Base-by-base conservation (phyloP, 2,329 filamentous ascomycete species). In the Diaporthe sp. region DNA sequence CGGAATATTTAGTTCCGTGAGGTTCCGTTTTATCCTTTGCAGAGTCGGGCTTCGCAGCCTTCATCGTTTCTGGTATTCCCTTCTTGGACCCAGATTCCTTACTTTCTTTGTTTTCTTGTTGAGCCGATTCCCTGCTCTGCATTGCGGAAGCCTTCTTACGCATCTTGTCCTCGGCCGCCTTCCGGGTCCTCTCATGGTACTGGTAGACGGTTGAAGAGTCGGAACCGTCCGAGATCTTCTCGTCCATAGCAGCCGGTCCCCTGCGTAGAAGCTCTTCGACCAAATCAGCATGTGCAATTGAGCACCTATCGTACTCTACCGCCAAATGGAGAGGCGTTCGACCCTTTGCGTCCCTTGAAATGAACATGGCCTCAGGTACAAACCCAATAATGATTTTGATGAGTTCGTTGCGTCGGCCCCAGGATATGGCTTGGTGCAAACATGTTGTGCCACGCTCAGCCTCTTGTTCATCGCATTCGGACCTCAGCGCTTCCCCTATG, bases 261-360 rank as follows among this genome's bases (percentile, higher is more conserved):
- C 15, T 35, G 9, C 22, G 10, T 30, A 70, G n/a, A 25, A 70
- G 47, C 30, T 19, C 25, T 32, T 55, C 17, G 15, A 70, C 66
- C 13, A 70, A 32, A 4, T n/a, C 32, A 2, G 8, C 10, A 6
- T 70, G 66, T 1, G 15, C 12, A 27, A n/a, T 37, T 12, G 12
- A 15, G 15, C 66, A 12, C 1, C 30, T 5, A 19, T 42, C 6
- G 51, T 70, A 70, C 37, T 70, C 61, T 4, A 76, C 77, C 8
- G 77, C 77, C 39, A 78, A 15, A 55, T 78, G 77, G 10, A 78
- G 75, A 10, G 77, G 77, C n/a, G 77, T 78, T 51, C 75, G 69
- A 6, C 77, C 75, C 44, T 58, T 47, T 7, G 5, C 44, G 56
- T 77, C 75, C 4, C 15, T 37, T 1, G 27, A 10, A 10, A 1